phyloP scores from a whole-genome alignment of 352 stramenopile species.

The Phytophthora litchii region DNA sequence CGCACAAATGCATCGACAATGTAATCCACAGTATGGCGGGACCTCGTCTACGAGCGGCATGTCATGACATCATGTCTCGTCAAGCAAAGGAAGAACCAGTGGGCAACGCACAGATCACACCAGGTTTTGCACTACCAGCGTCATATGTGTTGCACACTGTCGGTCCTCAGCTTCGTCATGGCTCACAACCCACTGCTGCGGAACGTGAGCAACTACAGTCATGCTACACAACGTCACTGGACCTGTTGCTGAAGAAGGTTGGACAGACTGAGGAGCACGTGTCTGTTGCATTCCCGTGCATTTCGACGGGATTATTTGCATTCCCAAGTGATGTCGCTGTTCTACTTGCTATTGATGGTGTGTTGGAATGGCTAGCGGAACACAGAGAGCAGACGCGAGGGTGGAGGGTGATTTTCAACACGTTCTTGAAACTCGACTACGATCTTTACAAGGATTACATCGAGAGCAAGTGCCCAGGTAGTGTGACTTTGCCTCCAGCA shows the following conservation, averaged over 20 bases:
- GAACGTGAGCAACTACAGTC: conserved; percentile 43
- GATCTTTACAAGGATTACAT: conserved; percentile 54
- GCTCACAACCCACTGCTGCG: conserved; percentile 18
- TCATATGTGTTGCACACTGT: conserved; percentile 69
- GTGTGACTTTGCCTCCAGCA: conserved; percentile 26
- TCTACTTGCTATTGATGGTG: conserved; percentile 46
- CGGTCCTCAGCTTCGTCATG: conserved; percentile 54
- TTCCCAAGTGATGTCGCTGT: conserved; percentile 65
- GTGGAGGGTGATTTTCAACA: conserved; percentile 79
- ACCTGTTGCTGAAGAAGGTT: conserved; percentile 48
- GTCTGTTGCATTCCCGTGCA: conserved; percentile 65
- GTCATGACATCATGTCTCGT: conserved; percentile 49
- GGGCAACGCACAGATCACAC: conserved; percentile 61
- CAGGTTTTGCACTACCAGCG: conserved; percentile 54
- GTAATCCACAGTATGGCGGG: conserved; percentile 71
- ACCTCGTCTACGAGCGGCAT: conserved; percentile 59
- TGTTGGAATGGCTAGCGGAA: conserved; percentile 54
- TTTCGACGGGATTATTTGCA: conserved; percentile 72
- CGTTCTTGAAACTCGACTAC: conserved; percentile 63
- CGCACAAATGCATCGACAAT: conserved; percentile 79
- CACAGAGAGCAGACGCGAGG: conserved; percentile 34
- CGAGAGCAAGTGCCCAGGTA: conserved; percentile 26
- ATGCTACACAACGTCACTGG: conserved; percentile 59
- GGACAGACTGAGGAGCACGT: conserved; percentile 16
- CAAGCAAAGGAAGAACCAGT: conserved; percentile 47